Percentiles rank a stretch among this genome's conserved stretches.
Conservation (phyloP, 2,329 filamentous ascomycete genomes). For the Beauveria brongniartii region DNA sequence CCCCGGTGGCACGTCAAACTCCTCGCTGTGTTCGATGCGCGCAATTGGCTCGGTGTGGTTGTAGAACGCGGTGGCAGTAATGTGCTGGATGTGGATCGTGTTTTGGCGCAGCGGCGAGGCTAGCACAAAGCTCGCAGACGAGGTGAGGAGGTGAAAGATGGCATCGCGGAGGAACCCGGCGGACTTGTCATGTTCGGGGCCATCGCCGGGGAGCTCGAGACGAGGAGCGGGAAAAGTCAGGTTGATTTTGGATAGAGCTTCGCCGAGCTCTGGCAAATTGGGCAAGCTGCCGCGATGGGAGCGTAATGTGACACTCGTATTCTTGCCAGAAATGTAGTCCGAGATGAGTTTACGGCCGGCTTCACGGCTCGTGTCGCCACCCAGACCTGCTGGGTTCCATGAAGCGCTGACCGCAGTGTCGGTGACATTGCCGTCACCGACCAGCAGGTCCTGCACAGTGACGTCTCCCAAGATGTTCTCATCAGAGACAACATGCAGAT, state of each 20-base stretch:
- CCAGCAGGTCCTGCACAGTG: slow-evolving; percentile 52
- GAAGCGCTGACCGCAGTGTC: slow-evolving; percentile 58
- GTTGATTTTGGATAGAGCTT: slow-evolving; percentile 63
- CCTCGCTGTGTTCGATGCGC: slow-evolving; percentile 62
- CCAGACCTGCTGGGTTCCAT: slow-evolving; percentile 62
- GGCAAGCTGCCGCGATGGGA: slow-evolving; percentile 69
- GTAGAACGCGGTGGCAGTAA: slow-evolving; percentile 82
- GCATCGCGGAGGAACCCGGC: slow-evolving; percentile 75
- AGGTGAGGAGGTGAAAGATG: slow-evolving; percentile 79
- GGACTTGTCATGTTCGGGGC: slow-evolving; percentile 21
- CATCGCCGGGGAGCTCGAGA: slow-evolving; percentile 45
- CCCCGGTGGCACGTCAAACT: slow-evolving; percentile 72
- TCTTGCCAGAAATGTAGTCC: slow-evolving; percentile 79
- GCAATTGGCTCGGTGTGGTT: slow-evolving; percentile 73
- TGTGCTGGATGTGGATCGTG: slow-evolving; percentile 65
- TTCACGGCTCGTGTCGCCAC: slow-evolving; percentile 51
- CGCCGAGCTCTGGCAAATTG: slow-evolving; percentile 59
- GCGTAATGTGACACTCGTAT: slow-evolving; percentile 69
- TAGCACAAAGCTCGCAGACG: slow-evolving; percentile 76
- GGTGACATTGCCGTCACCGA: slow-evolving; percentile 64
- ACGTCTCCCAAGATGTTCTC: slow-evolving; percentile 68
- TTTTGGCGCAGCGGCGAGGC: slow-evolving; percentile 68
- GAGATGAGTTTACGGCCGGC: slow-evolving; percentile 70
- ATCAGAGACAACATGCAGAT: slow-evolving; percentile 68
- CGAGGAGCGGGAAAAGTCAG: slow-evolving; percentile 65